Evolutionary conservation across 2,329 filamentous ascomycete genomes (phyloP).

Genomic region (Magnaporthiopsis incrustans): DNA sequence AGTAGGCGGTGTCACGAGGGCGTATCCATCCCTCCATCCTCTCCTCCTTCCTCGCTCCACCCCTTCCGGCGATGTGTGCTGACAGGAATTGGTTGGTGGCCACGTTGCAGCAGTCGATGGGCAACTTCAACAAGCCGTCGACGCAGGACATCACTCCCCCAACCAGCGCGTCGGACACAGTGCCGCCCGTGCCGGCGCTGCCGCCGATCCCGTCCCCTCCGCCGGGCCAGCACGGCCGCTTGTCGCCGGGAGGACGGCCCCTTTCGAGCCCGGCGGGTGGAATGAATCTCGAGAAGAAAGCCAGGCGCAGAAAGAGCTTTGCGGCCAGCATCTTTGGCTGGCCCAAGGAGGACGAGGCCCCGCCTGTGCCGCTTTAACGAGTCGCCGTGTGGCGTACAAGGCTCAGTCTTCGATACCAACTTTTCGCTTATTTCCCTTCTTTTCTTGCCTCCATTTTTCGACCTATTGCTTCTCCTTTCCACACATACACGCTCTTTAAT

Average conservation of each 20-base stretch:
- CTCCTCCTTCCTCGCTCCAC: neutral
- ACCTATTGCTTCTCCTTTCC: no score
- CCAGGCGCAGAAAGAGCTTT: slow-evolving; percentile 38
- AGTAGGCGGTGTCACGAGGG: slow-evolving; percentile 12
- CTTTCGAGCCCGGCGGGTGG: neutral
- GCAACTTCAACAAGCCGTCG: slow-evolving; percentile 22
- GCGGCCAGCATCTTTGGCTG: slow-evolving; percentile 34
- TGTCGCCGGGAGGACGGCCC: neutral
- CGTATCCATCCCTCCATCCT: neutral
- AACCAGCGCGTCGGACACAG: slow-evolving; percentile 12
- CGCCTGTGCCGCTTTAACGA: slow-evolving; percentile 10
- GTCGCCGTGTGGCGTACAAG: no score
- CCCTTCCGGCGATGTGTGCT: neutral
- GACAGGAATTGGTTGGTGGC: neutral
- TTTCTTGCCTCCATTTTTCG: neutral
- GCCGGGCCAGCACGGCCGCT: neutral
- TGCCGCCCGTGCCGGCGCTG: slow-evolving; percentile 6
- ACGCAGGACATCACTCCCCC: slow-evolving; percentile 11
- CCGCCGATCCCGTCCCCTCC: neutral
- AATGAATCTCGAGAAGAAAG: slow-evolving; percentile 14
- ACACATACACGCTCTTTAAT: neutral
- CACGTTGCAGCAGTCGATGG: slow-evolving; percentile 19
- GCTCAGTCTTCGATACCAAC: no score
- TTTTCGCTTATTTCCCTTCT: no score
- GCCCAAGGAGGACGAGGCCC: slow-evolving; percentile 13